Base-by-base conservation (phyloP, 805 yeast genomes). In the Ogataea degrootiae region DNA sequence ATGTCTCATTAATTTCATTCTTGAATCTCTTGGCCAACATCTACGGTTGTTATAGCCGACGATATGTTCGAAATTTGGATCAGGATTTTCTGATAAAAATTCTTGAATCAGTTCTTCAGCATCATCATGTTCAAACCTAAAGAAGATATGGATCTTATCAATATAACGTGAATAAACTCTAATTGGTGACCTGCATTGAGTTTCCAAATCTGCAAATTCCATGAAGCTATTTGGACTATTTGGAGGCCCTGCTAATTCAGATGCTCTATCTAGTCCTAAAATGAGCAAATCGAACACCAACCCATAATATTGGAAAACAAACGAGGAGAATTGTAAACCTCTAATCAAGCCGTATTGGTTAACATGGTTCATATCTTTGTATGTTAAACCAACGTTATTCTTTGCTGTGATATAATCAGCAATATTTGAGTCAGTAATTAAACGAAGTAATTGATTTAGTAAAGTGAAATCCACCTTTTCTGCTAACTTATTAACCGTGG, bases 361-460 rank as follows among this genome's bases (percentile, higher is more conserved):
- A 17, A 87, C 83, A 63, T 90, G 96, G 51, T 82, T 85, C 99
- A 94, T 94, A 62, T 94, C 99, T 64, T 94, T 94, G 67, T 83
- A 95, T 2, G 89, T 75, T 19, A 94, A 59, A 21, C 80, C 76
- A 19, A 91, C 81, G 59, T 94, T 94, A 68, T 89, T 89, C 63
- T 91, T 91, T 0, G 97, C 84, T 1, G 96, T 85, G 57, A 94
- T 85, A 62, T 94, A 94, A 66, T 94, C 98, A 4, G 98, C 99
- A 58, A 94, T 79, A 55, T 85, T 87, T 1, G 96, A 85, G 60
- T 94, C 99, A 55, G 90, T 80, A 37, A 94, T 75, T 50, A 94
- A 73, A 45, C 96, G 71, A 46, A 94, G 67, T 39, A 94, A 69
- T 51, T 96, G 77, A 63, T 92, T 94, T 50, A 94, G 69, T 45